phyloP scores from a whole-genome alignment of 169 alveolate genomes.

The Plasmodium knowlesi region DNA sequence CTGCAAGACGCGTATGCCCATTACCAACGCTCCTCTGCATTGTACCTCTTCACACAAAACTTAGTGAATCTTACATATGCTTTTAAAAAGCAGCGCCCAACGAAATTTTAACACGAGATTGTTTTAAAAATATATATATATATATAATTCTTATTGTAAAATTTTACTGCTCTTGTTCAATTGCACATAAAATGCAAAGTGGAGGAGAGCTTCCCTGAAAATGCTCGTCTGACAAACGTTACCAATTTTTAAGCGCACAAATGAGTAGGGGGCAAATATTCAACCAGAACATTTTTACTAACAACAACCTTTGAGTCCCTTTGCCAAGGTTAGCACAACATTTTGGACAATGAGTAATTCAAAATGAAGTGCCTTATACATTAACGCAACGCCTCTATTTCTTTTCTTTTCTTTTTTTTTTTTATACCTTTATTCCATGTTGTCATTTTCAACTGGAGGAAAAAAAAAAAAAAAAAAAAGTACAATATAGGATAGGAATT shows the following conservation, averaged over 20 bases:
- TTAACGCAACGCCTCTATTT: neutral
- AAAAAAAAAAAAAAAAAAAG: neutral
- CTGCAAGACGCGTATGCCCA: neutral
- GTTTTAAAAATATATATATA: too few relatives aligned
- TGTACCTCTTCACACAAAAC: neutral
- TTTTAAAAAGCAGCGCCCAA: neutral
- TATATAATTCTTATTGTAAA: neutral
- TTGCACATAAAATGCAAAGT: neutral
- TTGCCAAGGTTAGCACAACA: neutral
- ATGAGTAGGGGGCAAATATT: neutral
- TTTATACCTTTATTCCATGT: neutral
- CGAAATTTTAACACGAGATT: neutral
- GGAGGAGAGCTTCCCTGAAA: neutral
- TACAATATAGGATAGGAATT: neutral
- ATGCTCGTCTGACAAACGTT: neutral
- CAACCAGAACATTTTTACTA: neutral
- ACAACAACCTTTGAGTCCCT: neutral
- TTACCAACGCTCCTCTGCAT: neutral
- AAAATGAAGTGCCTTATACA: neutral
- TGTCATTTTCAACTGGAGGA: neutral
- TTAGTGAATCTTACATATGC: neutral
- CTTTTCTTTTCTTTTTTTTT: too few relatives aligned
- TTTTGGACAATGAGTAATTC: neutral
- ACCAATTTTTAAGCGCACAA: neutral
- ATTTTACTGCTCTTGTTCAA: neutral